phyloP scores from a whole-genome alignment of 345 rosid genomes.

The Zanthoxylum bungeanum region DNA sequence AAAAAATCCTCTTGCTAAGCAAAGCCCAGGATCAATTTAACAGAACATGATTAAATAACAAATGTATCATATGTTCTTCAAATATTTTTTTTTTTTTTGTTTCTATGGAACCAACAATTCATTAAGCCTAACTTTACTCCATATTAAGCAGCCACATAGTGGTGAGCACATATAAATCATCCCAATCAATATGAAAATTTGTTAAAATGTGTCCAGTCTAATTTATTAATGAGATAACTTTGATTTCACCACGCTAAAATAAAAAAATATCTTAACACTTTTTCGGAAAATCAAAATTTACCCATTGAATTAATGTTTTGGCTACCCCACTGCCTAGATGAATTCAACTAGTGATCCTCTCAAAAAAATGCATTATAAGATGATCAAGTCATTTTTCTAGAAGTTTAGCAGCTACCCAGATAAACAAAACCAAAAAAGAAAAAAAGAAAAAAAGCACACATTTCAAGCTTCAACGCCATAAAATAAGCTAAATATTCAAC shows the following conservation, averaged over 20 bases:
- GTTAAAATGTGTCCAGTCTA: no score
- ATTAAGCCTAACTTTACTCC: background rate
- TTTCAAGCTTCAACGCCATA: background rate
- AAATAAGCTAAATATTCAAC: conserved; percentile 5
- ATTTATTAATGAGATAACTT: no score
- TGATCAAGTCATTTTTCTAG: background rate
- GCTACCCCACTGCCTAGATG: conserved; percentile 8
- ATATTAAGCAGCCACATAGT: no score
- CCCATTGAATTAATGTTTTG: no score
- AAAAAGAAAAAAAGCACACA: no score
- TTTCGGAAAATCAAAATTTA: no score
- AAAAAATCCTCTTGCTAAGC: background rate
- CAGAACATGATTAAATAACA: no score
- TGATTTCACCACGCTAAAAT: no score
- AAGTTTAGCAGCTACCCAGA: conserved; percentile 9
- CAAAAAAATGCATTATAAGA: background rate
- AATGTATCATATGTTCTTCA: conserved; percentile 2
- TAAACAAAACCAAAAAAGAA: background rate
- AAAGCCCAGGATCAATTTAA: background rate
- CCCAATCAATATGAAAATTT: no score
- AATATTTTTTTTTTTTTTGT: background rate
- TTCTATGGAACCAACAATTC: background rate
- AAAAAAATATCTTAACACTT: no score
- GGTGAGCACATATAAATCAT: no score
- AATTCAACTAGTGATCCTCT: background rate